Evolutionary conservation across 164 flowering plant genomes (phyloP), one percentile per base, ranked within the genome.

Genomic region (Nymphaea thermarum): DNA sequence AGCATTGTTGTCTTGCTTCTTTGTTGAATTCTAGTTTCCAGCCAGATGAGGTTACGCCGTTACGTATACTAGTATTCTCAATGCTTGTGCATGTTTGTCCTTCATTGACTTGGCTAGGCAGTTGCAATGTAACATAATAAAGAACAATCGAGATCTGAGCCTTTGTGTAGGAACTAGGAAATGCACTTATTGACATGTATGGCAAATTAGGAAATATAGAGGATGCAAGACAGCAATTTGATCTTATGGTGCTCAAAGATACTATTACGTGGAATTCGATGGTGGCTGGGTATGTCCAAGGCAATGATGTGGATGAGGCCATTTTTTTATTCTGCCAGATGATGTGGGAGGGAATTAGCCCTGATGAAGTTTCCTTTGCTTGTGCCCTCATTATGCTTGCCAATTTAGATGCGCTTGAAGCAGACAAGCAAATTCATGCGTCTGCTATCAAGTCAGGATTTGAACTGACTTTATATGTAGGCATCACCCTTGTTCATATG

Each of bases 241-340:
- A 84, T 73, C 74, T 68, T 6, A 87, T 94, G 44, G 66, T 18
- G 57, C 67, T 73, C 65, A 77, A 76, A 64, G 99, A 94, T 65
- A 80, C 76, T 72, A 77, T 94, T 66, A 91, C 98, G 43, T 94
- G 96, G 96, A 94, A 94, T 78, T 90, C 95, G 68, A 87, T 94
- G 55, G 88, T 91, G 62, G 91, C 80, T 66, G 96, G 97, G 41
- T 85, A 85, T 80, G 95, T 83, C 45, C 91, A 86, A 68, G 84
- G 79, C 51, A 83, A 85, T 65, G 79, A 87, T 41, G 89, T 85
- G 71, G 66, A 75, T 43, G 85, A 80, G 74, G 97, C 96, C 67
- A 79, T 89, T 45, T 62, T 42, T 65, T 70, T 88, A 76, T 94
- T 94, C 57, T 69, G 66, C 65, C 76, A 75, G 74, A 94, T 91